Evolutionary conservation across 2,329 filamentous ascomycete genomes (phyloP), one percentile per base, ranked within the genome.

Genomic region (Monilinia vaccinii-corymbosi): DNA sequence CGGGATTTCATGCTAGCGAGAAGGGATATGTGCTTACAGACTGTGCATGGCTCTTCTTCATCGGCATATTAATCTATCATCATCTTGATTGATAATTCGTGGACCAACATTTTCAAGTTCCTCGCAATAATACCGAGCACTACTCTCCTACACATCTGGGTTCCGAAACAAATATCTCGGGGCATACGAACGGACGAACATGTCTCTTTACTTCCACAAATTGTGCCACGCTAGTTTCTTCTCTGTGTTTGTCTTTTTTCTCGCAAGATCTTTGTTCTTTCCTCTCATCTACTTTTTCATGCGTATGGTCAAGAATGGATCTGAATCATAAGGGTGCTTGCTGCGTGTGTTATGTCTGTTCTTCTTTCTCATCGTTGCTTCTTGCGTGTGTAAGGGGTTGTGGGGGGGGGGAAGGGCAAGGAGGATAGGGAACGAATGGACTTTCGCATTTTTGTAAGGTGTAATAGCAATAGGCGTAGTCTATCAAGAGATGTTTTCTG

Each of bases 391-490:
- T 32, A 40, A 44, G 28, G 25, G 25, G 51, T 65, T 61, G 60
- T 63, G 62, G 47, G 61, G 62, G 62, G 63, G 61, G 62, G 62
- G 63, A 60, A 64, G 64, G 66, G 64, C 65, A 63, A 67, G 61
- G 63, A 66, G 65, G 67, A 69, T 57, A 38, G 42, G 53, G n/a
- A 55, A 31, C 32, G 57, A 53, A 60, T 60, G 57, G 49, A 45
- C 53, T 47, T 40, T 65, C 67, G 69, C 68, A 71, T 72, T 71
- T 68, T 66, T 71, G 67, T 71, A 72, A 63, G 69, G 68, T 73
- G 70, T 72, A 72, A 72, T 72, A 73, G 71, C 70, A 71, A 72
- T 70, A 72, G 69, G 70, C 69, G 69, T 71, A 71, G 70, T 72
- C 70, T 70, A 71, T 70, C 49, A 60, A 60, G 57, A 60, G 49